Percentiles rank a stretch among this genome's conserved stretches.
Conservation (phyloP, 2,329 filamentous ascomycete genomes). For the Calonectria multiphialidica region DNA sequence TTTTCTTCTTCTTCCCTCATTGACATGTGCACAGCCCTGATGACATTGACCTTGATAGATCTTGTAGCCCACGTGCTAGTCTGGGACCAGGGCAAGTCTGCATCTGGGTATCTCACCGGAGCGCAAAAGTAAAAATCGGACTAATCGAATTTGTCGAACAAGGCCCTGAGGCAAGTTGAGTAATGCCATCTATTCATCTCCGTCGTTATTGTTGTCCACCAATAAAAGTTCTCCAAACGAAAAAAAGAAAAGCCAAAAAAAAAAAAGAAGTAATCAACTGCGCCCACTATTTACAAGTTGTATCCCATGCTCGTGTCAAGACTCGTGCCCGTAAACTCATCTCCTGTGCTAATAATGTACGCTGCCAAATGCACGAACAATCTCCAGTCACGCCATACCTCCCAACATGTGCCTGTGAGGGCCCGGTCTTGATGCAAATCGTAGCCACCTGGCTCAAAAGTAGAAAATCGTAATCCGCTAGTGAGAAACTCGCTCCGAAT, state of each 20-base stretch:
- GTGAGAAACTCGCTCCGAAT: constrained; percentile 8
- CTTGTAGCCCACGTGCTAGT: neutral
- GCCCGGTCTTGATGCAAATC: constrained; percentile 21
- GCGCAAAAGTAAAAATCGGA: neutral
- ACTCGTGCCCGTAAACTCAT: constrained; percentile 3
- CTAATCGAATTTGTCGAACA: neutral
- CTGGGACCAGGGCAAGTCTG: neutral
- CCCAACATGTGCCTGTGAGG: constrained; percentile 21
- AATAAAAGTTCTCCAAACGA: neutral
- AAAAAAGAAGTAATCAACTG: neutral
- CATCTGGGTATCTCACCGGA: constrained; percentile 3
- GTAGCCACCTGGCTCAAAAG: constrained; percentile 14
- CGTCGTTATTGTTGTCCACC: constrained; percentile 9
- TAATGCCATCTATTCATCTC: constrained; percentile 22
- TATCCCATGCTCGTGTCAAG: neutral
- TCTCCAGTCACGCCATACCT: constrained; percentile 9
- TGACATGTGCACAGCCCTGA: neutral
- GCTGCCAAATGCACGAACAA: constrained; percentile 4
- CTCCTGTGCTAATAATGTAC: constrained; percentile 4
- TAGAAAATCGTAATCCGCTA: constrained; percentile 26
- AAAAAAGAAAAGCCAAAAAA: neutral
- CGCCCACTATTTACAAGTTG: constrained; percentile 17
- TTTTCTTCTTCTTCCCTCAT: too few relatives aligned
- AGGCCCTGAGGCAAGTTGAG: neutral
- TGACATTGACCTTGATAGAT: constrained; percentile 16